Conservation (phyloP, 345 rosid genomes). For the Aurinia saxatilis region DNA sequence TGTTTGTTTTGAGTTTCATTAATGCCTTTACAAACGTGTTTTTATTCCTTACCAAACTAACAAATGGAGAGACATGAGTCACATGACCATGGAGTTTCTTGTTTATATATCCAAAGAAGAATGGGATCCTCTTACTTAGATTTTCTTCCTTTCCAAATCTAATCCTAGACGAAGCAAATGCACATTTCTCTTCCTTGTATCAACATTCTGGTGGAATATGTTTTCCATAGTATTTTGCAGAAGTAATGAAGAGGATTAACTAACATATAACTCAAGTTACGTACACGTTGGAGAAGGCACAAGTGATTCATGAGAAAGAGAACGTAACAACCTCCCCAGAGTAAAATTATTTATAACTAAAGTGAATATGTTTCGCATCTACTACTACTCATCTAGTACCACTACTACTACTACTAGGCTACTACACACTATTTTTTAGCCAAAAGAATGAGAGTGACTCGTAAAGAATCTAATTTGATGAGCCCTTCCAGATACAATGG, state of each 20-base stretch:
- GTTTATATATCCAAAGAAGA: too few relatives aligned
- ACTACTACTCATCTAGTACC: too few relatives aligned
- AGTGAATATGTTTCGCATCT: not conserved
- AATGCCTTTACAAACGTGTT: not conserved
- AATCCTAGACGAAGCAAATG: too few relatives aligned
- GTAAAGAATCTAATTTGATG: conserved; percentile 4
- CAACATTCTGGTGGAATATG: too few relatives aligned
- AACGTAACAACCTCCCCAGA: not conserved
- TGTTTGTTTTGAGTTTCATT: not conserved
- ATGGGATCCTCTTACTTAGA: too few relatives aligned
- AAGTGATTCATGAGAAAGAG: not conserved
- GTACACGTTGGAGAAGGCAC: not conserved
- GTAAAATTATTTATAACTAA: not conserved
- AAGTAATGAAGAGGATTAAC: too few relatives aligned
- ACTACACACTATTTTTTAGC: not conserved
- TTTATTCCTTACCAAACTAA: not conserved
- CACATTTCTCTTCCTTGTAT: too few relatives aligned
- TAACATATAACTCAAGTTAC: not conserved
- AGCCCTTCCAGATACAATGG: not conserved
- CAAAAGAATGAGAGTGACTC: not conserved
- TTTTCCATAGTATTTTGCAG: too few relatives aligned
- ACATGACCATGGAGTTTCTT: too few relatives aligned
- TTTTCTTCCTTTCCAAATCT: too few relatives aligned
- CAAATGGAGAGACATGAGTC: not conserved
- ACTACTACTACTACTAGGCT: not conserved